Base-by-base conservation (phyloP, 2,329 filamentous ascomycete species). In the Colletotrichum siamense region DNA sequence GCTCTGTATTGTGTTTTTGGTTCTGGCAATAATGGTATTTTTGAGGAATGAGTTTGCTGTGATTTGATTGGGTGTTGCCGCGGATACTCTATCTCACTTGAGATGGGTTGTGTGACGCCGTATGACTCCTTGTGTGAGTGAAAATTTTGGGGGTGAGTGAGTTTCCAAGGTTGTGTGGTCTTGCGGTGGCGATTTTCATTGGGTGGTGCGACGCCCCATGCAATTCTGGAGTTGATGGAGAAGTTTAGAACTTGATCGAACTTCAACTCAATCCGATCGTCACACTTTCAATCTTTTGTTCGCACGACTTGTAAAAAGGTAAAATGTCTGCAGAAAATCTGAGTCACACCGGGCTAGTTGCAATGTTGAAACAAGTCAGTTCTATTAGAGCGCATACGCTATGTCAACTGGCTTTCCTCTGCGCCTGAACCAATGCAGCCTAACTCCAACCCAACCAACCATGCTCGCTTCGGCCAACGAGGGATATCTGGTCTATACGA, bases 171-270 rank as follows among this genome's bases (percentile, higher is more conserved):
- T 61, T 26, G 55, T 30, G 55, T 61, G 55, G 52, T 57, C 68
- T 68, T 63, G 44, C 44, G 8, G 64, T 73, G 73, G 59, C 73
- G 70, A 76, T 69, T 76, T 64, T 76, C 44, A 76, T 76, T 76
- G 73, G 39, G 39, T 22, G 73, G 44, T 32, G 61, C 61, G 32
- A 64, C 39, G 32, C 36, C 28, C 44, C 24, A 28, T 28, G 26
- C 26, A 73, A 73, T 73, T 76, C 73, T 76, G 73, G 73, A 73
- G 70, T 76, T 76, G 24, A 73, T 73, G 73, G 73, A 76, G 64
- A 34, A 69, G 57, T 59, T 64, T n/a, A 62, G 73, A 73, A 76
- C 34, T 71, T 32, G 44, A 73, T 73, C 26, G 73, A 76, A 73
- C 22, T 32, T 22, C n/a, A 49, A 24, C 28, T 61, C 64, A 15